Base-by-base conservation (phyloP, 768 basidiomycete genomes). In the Macrolepiota fuliginosa region DNA sequence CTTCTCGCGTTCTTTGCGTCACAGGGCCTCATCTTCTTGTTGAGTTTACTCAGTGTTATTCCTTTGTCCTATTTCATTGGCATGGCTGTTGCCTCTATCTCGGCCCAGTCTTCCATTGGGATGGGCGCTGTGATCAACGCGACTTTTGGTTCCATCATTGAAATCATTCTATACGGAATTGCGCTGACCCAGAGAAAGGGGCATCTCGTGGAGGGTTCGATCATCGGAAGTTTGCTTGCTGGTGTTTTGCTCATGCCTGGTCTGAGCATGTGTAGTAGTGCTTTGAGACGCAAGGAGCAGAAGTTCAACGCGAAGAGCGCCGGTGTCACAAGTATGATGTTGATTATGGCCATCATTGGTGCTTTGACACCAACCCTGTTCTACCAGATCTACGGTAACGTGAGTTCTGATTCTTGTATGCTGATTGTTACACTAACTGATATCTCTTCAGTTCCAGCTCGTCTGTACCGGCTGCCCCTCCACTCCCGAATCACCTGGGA, bases 101-200 rank as follows among this genome's bases (percentile, higher is more conserved):
- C 91, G n/a, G 97, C 97, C 0, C 97, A 98, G 70, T 96, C 94
- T 0, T 94, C 92, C 1, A 99, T 99, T 63, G 97, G 97, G 5
- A 97, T 98, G 94, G 97, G 97, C 65, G 97, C 97, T 1, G 96
- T 98, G 67, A 98, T 99, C 80, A 99, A 99, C 72, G 97, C 97
- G 1, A 94, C 94, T 1, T 99, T 99, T 68, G 97, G 97, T 72
- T 95, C 92, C n/a, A 87, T 98, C 71, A 94, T 99, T 70, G 97
- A 99, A 76, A 92, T 99, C 69, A 83, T 99, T 65, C 83, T 99
- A 1, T 99, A 99, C 70, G 77, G 77, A 35, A 93, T 98, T 66
- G 94, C 94, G 19, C 79, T 99, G 36, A 90, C 86, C n/a, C 86
- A 94, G 69, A 84, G 88, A 49, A 98, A 96, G 74, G 96, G 96